phyloP scores from a whole-genome alignment of 1,139 yeast species.

The Taphrina wiesneri region DNA sequence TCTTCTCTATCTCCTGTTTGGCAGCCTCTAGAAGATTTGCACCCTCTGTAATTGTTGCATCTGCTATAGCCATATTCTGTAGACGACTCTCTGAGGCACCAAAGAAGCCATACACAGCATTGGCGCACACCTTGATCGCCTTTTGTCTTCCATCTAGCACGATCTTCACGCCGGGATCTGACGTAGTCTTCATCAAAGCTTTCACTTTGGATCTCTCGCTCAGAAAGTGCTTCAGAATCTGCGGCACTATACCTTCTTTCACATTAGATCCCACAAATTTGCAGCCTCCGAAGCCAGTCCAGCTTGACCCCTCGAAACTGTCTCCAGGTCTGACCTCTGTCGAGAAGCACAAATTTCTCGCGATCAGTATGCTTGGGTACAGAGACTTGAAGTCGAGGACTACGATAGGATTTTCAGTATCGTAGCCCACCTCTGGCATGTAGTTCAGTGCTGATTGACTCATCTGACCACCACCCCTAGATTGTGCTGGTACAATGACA shows the following conservation, averaged over 20 bases:
- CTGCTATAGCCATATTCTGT: slow-evolving; percentile 31
- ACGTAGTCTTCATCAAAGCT: slow-evolving; percentile 6
- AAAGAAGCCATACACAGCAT: slow-evolving; percentile 32
- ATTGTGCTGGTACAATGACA: slow-evolving; percentile 24
- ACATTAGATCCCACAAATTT: slow-evolving; percentile 11
- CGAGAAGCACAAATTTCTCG: slow-evolving; percentile 30
- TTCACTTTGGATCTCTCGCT: slow-evolving; percentile 26
- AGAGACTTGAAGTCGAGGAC: slow-evolving; percentile 29
- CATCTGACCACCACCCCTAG: slow-evolving; percentile 25
- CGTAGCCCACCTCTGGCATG: slow-evolving; percentile 33
- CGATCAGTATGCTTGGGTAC: slow-evolving; percentile 30
- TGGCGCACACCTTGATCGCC: slow-evolving; percentile 31
- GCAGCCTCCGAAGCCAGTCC: slow-evolving; percentile 33
- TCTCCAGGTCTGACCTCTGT: slow-evolving; percentile 25
- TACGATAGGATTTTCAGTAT: slow-evolving; percentile 24
- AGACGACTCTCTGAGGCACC: slow-evolving; percentile 23
- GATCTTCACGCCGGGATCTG: slow-evolving; percentile 16
- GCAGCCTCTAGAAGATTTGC: slow-evolving; percentile 25
- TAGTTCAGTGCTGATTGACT: slow-evolving; percentile 28
- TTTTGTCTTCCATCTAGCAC: slow-evolving; percentile 34
- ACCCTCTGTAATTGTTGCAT: slow-evolving; percentile 28
- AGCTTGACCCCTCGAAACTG: neutral
- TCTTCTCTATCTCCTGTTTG: slow-evolving; percentile 29
- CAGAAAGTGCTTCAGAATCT: slow-evolving; percentile 27
- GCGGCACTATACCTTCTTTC: slow-evolving; percentile 31